These are phyloP conservation scores for Avena insularis DNA, from an alignment of 176 grass and related monocot genomes.

Conservation along the genomic window DNA sequence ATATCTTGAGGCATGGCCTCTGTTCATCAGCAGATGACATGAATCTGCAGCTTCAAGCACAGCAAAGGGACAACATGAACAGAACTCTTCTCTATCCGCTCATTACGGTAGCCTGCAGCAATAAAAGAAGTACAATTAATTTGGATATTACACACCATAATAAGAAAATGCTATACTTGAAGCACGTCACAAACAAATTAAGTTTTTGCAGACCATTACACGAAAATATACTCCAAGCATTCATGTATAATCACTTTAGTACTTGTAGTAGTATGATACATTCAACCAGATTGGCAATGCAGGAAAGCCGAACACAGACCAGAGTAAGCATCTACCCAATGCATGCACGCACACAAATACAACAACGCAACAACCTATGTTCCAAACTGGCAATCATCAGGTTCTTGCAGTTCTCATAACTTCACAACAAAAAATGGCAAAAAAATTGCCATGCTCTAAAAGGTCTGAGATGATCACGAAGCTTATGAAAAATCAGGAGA, in stretches of 20 bases:
- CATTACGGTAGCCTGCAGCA: background rate
- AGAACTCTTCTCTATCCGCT: background rate
- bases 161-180: background rate
- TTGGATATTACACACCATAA: background rate
- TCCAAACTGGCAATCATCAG: background rate
- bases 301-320: background rate
- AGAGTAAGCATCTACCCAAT: background rate
- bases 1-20: background rate
- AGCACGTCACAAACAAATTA: background rate
- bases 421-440: background rate
- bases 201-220: background rate
- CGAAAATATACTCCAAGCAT: background rate
- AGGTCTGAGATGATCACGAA: background rate
- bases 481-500: background rate
- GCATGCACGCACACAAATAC: background rate
- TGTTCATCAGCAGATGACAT: background rate
- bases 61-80: background rate
- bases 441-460: background rate
- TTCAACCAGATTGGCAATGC: background rate
- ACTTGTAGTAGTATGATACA: background rate
- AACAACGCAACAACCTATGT: background rate
- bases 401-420: background rate
- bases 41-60: background rate
- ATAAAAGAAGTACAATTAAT: background rate
- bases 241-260: background rate